Evolutionary conservation across 176 grass and related monocot genomes (phyloP).

Genomic region (Oryza meyeriana): DNA sequence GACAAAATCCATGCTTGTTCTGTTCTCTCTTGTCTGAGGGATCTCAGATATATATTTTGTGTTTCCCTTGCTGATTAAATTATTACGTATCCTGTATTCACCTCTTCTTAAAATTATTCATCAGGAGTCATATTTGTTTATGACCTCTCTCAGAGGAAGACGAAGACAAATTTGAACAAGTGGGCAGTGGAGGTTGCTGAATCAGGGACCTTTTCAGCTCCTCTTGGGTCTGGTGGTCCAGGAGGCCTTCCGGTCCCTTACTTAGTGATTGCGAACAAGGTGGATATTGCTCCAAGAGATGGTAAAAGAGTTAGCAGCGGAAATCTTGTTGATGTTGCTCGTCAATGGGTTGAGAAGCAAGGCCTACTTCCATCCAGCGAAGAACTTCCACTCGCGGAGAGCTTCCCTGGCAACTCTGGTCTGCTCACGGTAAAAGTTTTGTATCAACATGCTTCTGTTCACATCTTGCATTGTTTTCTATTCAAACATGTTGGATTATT

Average conservation of each 20-base stretch:
- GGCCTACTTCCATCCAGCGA: conserved; percentile 79
- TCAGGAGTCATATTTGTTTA: conserved; percentile 98
- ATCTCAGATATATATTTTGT: background rate
- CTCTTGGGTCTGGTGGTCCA: conserved; percentile 86
- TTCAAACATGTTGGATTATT: conserved; percentile 14
- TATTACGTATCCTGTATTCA: conserved; percentile 24
- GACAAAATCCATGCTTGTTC: background rate
- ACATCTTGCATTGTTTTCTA: conserved; percentile 15
- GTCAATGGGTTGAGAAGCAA: conserved; percentile 98
- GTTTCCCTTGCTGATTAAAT: background rate
- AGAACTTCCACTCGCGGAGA: conserved; percentile 80
- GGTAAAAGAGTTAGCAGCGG: conserved; percentile 91
- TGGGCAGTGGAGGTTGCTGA: conserved; percentile 84
- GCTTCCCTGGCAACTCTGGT: conserved; percentile 85
- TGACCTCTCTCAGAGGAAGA: conserved; percentile 91
- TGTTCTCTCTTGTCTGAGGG: background rate
- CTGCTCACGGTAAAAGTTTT: conserved; percentile 61
- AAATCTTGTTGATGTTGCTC: conserved; percentile 98
- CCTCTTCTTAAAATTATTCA: conserved; percentile 41
- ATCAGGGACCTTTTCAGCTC: conserved; percentile 86
- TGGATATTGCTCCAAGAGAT: conserved; percentile 78
- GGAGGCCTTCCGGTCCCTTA: conserved; percentile 95
- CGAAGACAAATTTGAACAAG: conserved; percentile 85
- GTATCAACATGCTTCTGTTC: background rate
- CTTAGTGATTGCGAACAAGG: conserved; percentile 95